phyloP scores from a whole-genome alignment of 129 eudicot species.

The Ambrosia trifida region DNA sequence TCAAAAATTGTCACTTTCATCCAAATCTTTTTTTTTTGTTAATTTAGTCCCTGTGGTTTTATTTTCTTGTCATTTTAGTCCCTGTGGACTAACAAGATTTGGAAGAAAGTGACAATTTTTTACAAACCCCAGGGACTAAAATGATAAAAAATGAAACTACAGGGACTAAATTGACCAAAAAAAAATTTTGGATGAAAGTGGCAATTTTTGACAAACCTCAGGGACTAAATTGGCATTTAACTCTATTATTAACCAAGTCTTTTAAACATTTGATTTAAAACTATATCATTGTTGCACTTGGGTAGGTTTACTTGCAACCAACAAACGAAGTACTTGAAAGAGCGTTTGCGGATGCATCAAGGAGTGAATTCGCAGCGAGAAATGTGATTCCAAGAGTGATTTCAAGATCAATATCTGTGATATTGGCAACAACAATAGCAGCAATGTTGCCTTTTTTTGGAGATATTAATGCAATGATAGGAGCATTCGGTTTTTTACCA shows the following conservation, averaged over 20 bases:
- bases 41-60: no score
- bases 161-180: no score
- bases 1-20: no score
- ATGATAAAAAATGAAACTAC: no score
- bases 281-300: neutral
- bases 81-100: no score
- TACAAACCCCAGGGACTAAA: no score
- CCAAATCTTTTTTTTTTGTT: no score
- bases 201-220: no score
- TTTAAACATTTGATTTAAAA: neutral
- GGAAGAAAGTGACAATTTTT: no score
- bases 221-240: no score
- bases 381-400: conserved; percentile 72
- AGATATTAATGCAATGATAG: conserved; percentile 73
- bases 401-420: conserved; percentile 68
- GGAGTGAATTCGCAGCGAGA: conserved; percentile 60
- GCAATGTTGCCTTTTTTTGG: conserved; percentile 97
- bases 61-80: no score
- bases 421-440: conserved; percentile 57
- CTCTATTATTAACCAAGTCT: neutral
- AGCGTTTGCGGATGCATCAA: conserved; percentile 60
- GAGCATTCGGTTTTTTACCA: conserved; percentile 90
- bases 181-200: no score
- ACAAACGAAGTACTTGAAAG: conserved; percentile 82
- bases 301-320: conserved; percentile 87